phyloP scores from a whole-genome alignment of 352 stramenopile genomes.

The Elongisporangium anandrum region DNA sequence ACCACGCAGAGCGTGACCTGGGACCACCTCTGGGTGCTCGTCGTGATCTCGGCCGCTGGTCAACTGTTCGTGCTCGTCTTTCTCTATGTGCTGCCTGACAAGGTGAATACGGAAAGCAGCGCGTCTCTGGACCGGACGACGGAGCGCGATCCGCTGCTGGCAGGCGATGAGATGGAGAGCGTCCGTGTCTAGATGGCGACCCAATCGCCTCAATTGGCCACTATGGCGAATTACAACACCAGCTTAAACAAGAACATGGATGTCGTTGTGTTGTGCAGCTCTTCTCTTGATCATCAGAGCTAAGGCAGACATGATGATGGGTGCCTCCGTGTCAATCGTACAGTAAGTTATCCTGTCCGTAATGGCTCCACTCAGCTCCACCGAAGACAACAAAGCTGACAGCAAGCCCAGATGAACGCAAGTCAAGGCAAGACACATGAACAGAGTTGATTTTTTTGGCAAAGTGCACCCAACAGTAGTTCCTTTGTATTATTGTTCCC shows the following conservation, averaged over 20 bases:
- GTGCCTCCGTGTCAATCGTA: neutral
- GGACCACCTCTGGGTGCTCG: conserved; percentile 52
- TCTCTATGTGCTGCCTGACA: conserved; percentile 63
- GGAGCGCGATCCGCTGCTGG: conserved; percentile 47
- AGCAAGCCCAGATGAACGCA: no score
- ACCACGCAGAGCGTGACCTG: conserved; percentile 55
- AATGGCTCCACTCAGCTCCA: neutral
- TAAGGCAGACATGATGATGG: no score
- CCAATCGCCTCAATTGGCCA: neutral
- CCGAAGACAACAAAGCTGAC: no score
- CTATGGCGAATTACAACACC: neutral
- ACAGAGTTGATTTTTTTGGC: conserved; percentile 10
- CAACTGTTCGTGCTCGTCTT: conserved; percentile 72
- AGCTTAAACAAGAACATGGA: neutral
- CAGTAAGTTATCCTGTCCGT: neutral
- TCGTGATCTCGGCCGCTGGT: conserved; percentile 46
- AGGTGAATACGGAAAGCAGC: conserved; percentile 29
- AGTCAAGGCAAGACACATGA: neutral
- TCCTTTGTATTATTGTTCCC: conserved; percentile 54
- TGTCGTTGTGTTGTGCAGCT: neutral
- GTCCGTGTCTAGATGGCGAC: neutral
- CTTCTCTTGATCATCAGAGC: neutral
- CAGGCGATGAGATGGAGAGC: conserved; percentile 13
- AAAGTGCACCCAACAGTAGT: conserved; percentile 13
- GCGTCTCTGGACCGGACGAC: conserved; percentile 9